Base-by-base conservation (phyloP, 495 filamentous ascomycete species). In the Aspergillus taichungensis region DNA sequence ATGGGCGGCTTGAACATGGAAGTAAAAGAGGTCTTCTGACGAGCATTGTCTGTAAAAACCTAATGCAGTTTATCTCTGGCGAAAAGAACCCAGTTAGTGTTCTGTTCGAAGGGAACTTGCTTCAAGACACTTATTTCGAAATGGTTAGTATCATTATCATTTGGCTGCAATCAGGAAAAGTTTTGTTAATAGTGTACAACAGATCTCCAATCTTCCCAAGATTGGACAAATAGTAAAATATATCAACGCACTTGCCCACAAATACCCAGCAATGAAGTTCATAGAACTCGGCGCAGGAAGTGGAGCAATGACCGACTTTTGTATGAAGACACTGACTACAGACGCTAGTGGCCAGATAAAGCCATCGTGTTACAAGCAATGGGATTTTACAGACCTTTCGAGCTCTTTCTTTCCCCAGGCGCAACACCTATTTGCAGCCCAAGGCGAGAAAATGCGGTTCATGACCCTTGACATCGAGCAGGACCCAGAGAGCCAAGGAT, bases 251-350 rank as follows among this genome's bases (percentile, higher is more conserved):
- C 46, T 69, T 3, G 52, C 59, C 0, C 58, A 66, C 37, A 62
- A 68, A 40, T 59, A 66, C 34, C 63, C 71, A 0, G 55, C 58
- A n/a, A 43, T 71, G 9, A 62, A 61, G 1, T 55, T 76, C n/a
- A 60, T 80, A 1, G 77, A 80, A 46, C 63, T 82, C 30, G 77
- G 78, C 5, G 71, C 71, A 1, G 76, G 73, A 0, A 79, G 73
- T 9, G 77, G 75, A 8, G 67, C 65, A 11, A 61, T 69, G 5
- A 78, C 77, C 3, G 58, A 56, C 5, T 46, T 54, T 2, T 53
- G 63, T 11, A 37, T 29, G 39, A 34, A 2, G 32, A 37, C 3
- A 27, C 18, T 13, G 43, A 39, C 30, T 49, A 41, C 29, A 56
- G 39, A 24, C 18, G 18, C 1, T 24, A 8, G 49, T 59, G 6